Conservation (phyloP, 768 basidiomycete species). For the Boletus sensibilis region DNA sequence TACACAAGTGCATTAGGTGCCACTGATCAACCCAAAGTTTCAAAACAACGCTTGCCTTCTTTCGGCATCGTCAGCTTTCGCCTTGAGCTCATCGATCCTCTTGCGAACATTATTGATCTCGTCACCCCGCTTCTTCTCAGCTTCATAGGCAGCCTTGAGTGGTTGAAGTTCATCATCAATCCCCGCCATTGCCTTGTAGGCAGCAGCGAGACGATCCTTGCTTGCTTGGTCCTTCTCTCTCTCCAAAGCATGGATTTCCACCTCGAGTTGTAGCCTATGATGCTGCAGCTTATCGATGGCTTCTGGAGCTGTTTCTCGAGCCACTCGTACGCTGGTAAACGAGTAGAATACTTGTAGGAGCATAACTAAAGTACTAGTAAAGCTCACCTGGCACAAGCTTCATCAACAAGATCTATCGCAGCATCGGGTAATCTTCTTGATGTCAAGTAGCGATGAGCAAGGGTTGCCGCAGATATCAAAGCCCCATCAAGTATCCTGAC, state of each 20-base stretch:
- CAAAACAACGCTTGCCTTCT: constrained; percentile 51
- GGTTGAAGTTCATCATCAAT: constrained; percentile 84
- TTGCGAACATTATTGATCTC: constrained; percentile 73
- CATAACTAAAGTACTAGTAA: background rate
- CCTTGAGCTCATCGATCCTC: constrained; percentile 87
- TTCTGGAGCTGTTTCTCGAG: constrained; percentile 92
- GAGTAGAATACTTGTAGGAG: background rate
- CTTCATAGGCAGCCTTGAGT: constrained; percentile 82
- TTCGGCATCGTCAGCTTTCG: constrained; percentile 92
- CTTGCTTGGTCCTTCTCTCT: constrained; percentile 89
- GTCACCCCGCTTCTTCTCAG: constrained; percentile 78
- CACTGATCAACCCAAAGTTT: background rate
- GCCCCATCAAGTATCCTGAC: constrained; percentile 87
- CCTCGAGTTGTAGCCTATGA: constrained; percentile 84
- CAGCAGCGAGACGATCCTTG: constrained; percentile 73
- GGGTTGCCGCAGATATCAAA: constrained; percentile 82
- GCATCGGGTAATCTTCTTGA: constrained; percentile 76
- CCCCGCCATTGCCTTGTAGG: constrained; percentile 76
- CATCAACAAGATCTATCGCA: constrained; percentile 91
- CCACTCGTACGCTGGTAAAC: constrained; percentile 72
- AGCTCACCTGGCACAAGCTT: constrained; percentile 81
- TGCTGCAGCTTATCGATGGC: constrained; percentile 90
- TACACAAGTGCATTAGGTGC: constrained; percentile 20
- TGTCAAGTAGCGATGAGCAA: constrained; percentile 92
- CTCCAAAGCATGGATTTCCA: constrained; percentile 93